A percentile compares a stretch with the other conserved stretches of the same genome.
These are phyloP conservation scores for Aspergillus piperis DNA, from an alignment of 2,329 filamentous ascomycete species.

Conservation along the genomic window DNA sequence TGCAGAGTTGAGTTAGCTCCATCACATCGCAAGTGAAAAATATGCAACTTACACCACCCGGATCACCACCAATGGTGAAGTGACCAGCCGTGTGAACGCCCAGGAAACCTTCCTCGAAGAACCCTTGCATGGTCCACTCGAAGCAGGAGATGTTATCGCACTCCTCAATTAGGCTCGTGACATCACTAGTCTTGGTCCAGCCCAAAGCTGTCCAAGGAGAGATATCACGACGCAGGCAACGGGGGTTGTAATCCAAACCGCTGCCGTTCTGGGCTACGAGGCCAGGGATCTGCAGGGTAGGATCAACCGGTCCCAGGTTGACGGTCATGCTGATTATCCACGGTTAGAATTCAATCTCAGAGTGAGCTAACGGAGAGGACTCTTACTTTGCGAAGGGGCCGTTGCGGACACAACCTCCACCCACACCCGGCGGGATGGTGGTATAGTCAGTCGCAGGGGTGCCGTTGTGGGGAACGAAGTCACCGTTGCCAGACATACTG, in stretches of 20 bases:
- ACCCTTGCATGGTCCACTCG: constrained; percentile 24
- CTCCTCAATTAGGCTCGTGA: constrained; percentile 23
- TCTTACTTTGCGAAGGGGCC: constrained; percentile 3
- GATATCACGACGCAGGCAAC: constrained; percentile 34
- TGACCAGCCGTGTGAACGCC: constrained; percentile 51
- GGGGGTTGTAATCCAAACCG: constrained; percentile 33
- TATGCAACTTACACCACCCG: constrained; percentile 31
- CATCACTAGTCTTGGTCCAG: constrained; percentile 22
- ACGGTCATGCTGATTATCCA: constrained; percentile 25
- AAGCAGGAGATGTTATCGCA: constrained; percentile 27
- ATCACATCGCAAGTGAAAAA: too few species aligned
- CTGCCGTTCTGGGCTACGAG: constrained; percentile 18
- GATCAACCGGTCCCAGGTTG: constrained; percentile 32
- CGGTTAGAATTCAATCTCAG: neutral
- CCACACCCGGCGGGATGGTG: constrained; percentile 29
- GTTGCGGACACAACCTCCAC: constrained; percentile 19
- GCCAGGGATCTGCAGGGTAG: constrained; percentile 19
- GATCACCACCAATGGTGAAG: constrained; percentile 49
- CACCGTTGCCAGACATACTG: constrained; percentile 50
- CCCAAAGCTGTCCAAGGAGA: constrained; percentile 18
- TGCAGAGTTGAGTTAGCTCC: neutral
- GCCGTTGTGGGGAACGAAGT: constrained; percentile 26
- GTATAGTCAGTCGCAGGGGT: constrained; percentile 29
- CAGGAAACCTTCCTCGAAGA: constrained; percentile 34
- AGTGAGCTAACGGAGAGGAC: neutral